These are phyloP conservation scores for maize (Zea mays) DNA, from an alignment of 176 grass and related monocot genomes.

Conservation along the genomic window Zm-B73-REFERENCE-NAM-5.0 NC_050096.1:279875501-279876000, in stretches of 20 bases:
- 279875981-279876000: slow-evolving; percentile 83
- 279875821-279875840: slow-evolving; percentile 83
- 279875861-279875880: slow-evolving; percentile 74
- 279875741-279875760: slow-evolving; percentile 70
- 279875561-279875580: slow-evolving; percentile 64
- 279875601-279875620: slow-evolving; percentile 60
- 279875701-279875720: slow-evolving; percentile 58
- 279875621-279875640: slow-evolving; percentile 91
- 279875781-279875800: slow-evolving; percentile 66
- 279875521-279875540: slow-evolving; percentile 90
- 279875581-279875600: slow-evolving; percentile 51
- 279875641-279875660: slow-evolving; percentile 82
- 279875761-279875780: slow-evolving; percentile 84
- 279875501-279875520: slow-evolving; percentile 79
- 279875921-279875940: slow-evolving; percentile 63
- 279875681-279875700: slow-evolving; percentile 76
- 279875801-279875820: slow-evolving; percentile 83
- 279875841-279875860: slow-evolving; percentile 90
- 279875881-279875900: slow-evolving; percentile 64
- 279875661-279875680: slow-evolving; percentile 65
- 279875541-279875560: slow-evolving; percentile 94
- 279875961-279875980: slow-evolving; percentile 86
- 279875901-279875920: slow-evolving; percentile 78
- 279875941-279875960: slow-evolving; percentile 92
- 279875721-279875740: slow-evolving; percentile 80